Evolutionary conservation across 441 rosid genomes (phyloP).

Genomic region (Corymbia calophylla): DNA sequence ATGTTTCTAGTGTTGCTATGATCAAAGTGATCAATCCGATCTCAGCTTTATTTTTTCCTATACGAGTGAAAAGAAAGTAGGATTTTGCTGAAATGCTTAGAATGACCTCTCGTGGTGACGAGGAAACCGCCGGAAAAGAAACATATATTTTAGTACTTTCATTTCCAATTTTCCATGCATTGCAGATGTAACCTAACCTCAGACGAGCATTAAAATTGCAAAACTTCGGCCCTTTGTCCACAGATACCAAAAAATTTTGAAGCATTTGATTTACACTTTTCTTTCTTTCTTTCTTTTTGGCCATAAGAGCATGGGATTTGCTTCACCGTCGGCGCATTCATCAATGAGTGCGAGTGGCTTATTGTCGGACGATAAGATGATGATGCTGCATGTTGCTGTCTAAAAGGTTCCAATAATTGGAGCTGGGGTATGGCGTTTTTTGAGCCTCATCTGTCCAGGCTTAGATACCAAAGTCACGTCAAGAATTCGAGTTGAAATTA

Average conservation of each 20-base stretch:
- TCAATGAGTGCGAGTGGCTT: not conserved
- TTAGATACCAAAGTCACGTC: not conserved
- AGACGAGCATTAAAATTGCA: not conserved
- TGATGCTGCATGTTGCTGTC: not conserved
- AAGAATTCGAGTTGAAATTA: not conserved
- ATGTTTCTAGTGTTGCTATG: not conserved
- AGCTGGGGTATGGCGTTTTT: not conserved
- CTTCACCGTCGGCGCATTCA: not conserved
- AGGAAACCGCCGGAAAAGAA: rapidly evolving
- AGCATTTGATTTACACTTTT: not conserved
- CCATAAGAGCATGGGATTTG: not conserved
- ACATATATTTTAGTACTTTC: not conserved
- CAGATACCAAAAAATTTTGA: not conserved
- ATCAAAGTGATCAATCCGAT: not conserved
- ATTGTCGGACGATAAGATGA: not conserved
- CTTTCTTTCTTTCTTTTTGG: not conserved
- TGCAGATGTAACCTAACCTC: not conserved
- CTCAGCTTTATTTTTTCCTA: not conserved
- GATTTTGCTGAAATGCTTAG: not conserved
- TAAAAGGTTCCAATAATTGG: not conserved
- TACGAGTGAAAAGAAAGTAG: not conserved
- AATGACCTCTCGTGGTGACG: not conserved
- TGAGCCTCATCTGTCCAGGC: not conserved
- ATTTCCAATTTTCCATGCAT: not conserved
- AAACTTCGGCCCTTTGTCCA: not conserved